Evolutionary conservation across 495 filamentous ascomycete genomes (phyloP), one percentile per base, ranked within the genome.

Genomic region (Neurospora pannonica): DNA sequence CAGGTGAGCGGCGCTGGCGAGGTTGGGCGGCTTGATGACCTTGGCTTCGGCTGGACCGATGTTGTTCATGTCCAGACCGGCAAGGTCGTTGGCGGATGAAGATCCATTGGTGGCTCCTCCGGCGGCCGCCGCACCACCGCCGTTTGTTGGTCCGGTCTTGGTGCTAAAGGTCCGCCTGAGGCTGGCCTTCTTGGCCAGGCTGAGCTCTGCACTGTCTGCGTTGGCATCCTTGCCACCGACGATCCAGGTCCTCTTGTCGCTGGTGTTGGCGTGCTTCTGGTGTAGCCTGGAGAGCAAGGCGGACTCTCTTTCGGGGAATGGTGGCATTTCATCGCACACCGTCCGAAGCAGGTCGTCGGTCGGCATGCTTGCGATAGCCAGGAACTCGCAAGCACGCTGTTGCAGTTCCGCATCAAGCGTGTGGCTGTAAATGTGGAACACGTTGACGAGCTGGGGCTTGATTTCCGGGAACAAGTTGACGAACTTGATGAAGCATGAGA

Each of bases 391-490:
- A 21, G 97, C 95, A 82, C 97, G 86, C 81, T 99, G 97, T 81
- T 99, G 97, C 75, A 99, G 83, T 79, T 99, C 97, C 0, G 97
- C 92, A 77, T 99, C 97, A 19, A 97, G 88, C 3, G 94, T 96
- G 81, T 98, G 94, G 82, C 94, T 97, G 86, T 97, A 99, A 21
- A 93, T 84, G 67, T 90, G 87, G 85, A 99, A 99, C 36, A 97
- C 91, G 74, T 94, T 91, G 67, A 98, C 83, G 3, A 98, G 89
- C 81, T 97, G 95, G 2, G 94, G 93, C 79, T 98, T 99, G 84
- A 99, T 98, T 80, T 99, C 97, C 13, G 97, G 97, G 82, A 99
- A 99, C 60, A 99, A 85, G 81, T 98, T 98, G 81, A 99, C 93
- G 74, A 96, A 99, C 83, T 99, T 99, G 86, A 99, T 87, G 79